phyloP scores from a whole-genome alignment of 2,329 filamentous ascomycete species.

The Fusarium nisikadoi region DNA sequence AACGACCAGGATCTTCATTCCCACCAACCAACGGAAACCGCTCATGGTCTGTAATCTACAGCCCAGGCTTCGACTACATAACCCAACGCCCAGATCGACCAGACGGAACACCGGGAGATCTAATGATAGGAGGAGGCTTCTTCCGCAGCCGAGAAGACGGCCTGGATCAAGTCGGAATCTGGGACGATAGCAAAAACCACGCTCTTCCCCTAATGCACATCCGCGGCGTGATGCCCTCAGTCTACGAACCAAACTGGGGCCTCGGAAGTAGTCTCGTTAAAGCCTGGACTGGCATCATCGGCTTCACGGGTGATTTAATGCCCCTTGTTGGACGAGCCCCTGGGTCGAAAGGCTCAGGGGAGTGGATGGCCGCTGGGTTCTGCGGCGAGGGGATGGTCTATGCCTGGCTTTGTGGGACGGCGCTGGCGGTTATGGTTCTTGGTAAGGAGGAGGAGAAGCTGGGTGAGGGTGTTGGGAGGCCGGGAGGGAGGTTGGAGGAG shows the following conservation, averaged over 20 bases:
- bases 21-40: constrained; percentile 46
- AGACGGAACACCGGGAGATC: constrained; percentile 51
- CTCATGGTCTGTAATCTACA: constrained; percentile 64
- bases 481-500: constrained; percentile 48
- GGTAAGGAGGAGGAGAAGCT: constrained; percentile 50
- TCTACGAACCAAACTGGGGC: constrained; percentile 55
- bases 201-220: constrained; percentile 53
- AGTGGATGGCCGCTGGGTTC: constrained; percentile 65
- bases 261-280: constrained; percentile 47
- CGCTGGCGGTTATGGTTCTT: constrained; percentile 58
- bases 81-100: constrained; percentile 55
- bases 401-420: constrained; percentile 63
- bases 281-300: constrained; percentile 63
- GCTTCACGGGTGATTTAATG: constrained; percentile 58
- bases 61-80: constrained; percentile 61
- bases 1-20: constrained; percentile 53
- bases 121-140: constrained; percentile 67
- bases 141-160: constrained; percentile 55
- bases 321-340: constrained; percentile 62
- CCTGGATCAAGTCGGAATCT: constrained; percentile 57
- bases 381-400: constrained; percentile 65
- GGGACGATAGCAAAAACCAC: constrained; percentile 57
- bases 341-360: constrained; percentile 47
- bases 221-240: constrained; percentile 54
- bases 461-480: constrained; percentile 48